Base-by-base conservation (phyloP, 1,139 yeast genomes). In the Hemisphaericaspora xylofermentans region DNA sequence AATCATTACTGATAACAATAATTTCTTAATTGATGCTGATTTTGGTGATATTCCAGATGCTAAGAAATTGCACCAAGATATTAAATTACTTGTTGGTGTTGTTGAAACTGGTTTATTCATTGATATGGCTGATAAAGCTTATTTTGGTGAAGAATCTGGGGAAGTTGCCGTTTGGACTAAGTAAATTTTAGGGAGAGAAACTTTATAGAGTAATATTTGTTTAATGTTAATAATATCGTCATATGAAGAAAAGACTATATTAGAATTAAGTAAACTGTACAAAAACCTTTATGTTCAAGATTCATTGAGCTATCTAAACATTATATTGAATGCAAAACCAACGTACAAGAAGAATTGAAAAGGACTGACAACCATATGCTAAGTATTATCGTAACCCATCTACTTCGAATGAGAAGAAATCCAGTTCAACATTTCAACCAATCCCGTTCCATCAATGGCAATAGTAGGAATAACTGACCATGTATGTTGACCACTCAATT, bases 31-130 rank as follows among this genome's bases (percentile, higher is more conserved):
- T 46, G 99, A 94, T 65, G 95, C 96, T 24, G 91, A 89, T 61
- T 93, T 94, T 58, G 97, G 96, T 25, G 77, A 76, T 43, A 80
- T 94, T 41, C 60, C 67, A 18, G 81, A 84, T 52, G 85, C 91
- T 4, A 61, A 55, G 17, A 60, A 58, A 22, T 74, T 91, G 52
- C 91, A 89, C 61, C 47, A 58, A 30, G 61, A 79, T 53, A 82
- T 94, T 62, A 89, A 88, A 65, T 60, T 71, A 41, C 68, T 91
- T 51, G 88, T 89, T 15, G 99, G 99, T 39, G 98, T 94, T 19
- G 98, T 94, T 21, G 99, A 94, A 63, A 91, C 97, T 10, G 99
- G 99, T 1, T 70, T 93, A 47, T 94, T 94, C 66, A 78, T 83
- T 44, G 48, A 52, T 13, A 74, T 80, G 77, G 94, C 96, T 18